Base-by-base conservation (phyloP, 768 basidiomycete species). In the Chalciporus chontae region DNA sequence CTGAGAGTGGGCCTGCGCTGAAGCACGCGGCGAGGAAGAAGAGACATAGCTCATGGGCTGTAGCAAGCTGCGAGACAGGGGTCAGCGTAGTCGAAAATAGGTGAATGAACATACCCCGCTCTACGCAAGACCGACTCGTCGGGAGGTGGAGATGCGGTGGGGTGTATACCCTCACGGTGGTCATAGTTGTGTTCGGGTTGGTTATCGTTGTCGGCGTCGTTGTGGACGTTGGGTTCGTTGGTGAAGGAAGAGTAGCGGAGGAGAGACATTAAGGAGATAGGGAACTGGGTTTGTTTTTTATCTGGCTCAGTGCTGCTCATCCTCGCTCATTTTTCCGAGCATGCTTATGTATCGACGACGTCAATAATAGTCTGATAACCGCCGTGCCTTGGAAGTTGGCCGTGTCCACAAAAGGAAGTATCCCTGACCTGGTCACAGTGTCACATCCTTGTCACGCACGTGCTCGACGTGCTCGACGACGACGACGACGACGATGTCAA, bases 21-120 rank as follows among this genome's bases (percentile, higher is more conserved):
- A 48, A 41, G 34, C 48, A 45, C 57, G 61, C 46, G 55, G 14
- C 53, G 67, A 54, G 46, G 60, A 42, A 46, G 60, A 61, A 37
- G 67, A 62, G 59, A 67, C 52, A 60, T 74, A 80, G 53, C 76
- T 78, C 53, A 70, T 73, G 15, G 81, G 70, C 58, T 83, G 83
- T 15, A 86, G 72, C 52, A 85, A 70, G 24, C 84, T 85, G 4
- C 21, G 29, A 13, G n/a, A 63, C 37, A 40, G 34, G 26, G 40
- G 39, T 23, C 7, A 7, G 18, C 37, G 11, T 27, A 3, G 7
- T 3, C 14, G 5, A n/a, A 48, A 34, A 51, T 2, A 41, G 0
- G 11, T 24, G 0, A 31, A 5, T 23, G 37, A 37, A 72, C 78
- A 67, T 61, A 82, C 81, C 81, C 80, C 39, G 80, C 77, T 59